Conservation (phyloP, 345 rosid genomes). For the Schrenkiella parvula region DNA sequence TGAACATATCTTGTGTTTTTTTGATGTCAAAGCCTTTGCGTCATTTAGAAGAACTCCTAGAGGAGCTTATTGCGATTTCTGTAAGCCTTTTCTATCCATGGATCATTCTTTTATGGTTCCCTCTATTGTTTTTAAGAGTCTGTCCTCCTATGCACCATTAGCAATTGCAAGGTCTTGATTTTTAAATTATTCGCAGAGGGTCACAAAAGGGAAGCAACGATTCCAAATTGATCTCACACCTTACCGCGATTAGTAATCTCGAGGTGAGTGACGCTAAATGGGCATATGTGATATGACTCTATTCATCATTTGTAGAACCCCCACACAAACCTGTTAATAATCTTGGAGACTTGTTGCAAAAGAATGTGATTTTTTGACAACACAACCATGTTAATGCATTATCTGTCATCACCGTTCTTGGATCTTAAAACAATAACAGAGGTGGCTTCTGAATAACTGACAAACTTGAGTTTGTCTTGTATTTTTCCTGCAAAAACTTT, state of each 20-base stretch:
- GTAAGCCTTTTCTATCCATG: slow-evolving; percentile 46
- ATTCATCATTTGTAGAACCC: neutral
- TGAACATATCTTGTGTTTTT: slow-evolving; percentile 2
- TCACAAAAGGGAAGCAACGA: slow-evolving; percentile 72
- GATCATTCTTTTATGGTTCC: neutral
- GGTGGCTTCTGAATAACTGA: neutral
- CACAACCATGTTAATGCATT: neutral
- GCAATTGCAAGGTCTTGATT: slow-evolving; percentile 3
- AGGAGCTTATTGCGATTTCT: slow-evolving; percentile 85
- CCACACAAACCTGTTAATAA: neutral
- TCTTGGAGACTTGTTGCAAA: neutral
- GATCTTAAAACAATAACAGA: neutral
- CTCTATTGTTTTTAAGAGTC: neutral
- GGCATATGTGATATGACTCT: neutral
- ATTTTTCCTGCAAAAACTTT: neutral
- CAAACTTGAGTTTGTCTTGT: neutral
- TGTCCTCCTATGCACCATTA: neutral
- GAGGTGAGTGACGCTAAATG: slow-evolving; percentile 5
- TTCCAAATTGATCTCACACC: slow-evolving; percentile 87
- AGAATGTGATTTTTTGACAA: neutral
- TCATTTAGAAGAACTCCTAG: slow-evolving; percentile 83
- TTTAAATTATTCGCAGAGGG: slow-evolving; percentile 46
- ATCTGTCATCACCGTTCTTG: neutral
- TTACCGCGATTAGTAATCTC: slow-evolving; percentile 38
- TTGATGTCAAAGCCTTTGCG: slow-evolving; percentile 60